Evolutionary conservation across 805 yeast species (phyloP).

Genomic region (Torulaspora gathmanii): DNA sequence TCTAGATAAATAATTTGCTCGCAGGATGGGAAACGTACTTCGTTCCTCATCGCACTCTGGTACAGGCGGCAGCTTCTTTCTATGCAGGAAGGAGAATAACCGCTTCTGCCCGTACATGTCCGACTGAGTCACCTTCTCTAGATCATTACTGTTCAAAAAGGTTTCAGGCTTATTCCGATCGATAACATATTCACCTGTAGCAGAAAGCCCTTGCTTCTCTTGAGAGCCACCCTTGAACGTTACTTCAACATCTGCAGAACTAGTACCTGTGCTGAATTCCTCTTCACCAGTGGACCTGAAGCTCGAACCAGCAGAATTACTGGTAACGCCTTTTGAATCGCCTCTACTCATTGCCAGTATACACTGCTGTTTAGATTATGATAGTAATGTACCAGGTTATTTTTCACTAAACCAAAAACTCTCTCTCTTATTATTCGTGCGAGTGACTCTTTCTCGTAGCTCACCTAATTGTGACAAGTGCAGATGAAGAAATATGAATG

Average conservation of each 20-base stretch:
- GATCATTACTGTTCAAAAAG: constrained; percentile 32
- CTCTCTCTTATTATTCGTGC: not conserved
- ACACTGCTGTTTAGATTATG: no score
- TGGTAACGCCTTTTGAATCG: not conserved
- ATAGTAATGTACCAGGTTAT: no score
- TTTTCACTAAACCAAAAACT: not conserved
- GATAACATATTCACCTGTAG: constrained; percentile 28
- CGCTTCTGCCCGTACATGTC: constrained; percentile 42
- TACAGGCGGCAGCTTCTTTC: constrained; percentile 47
- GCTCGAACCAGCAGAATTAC: not conserved
- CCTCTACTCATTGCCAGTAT: not conserved
- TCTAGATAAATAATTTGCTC: constrained; percentile 40
- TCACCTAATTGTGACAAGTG: not conserved
- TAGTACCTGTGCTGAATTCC: not conserved
- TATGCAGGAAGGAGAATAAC: constrained; percentile 46
- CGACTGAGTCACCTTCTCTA: constrained; percentile 36
- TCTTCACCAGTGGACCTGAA: constrained; percentile 1
- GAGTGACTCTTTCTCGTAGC: not conserved
- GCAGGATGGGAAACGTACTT: constrained; percentile 44
- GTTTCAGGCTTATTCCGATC: constrained; percentile 31
- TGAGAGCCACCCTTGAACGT: constrained; percentile 1
- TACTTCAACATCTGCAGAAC: not conserved
- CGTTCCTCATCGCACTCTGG: constrained; percentile 48
- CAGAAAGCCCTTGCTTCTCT: constrained; percentile 6
- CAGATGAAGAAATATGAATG: not conserved